Evolutionary conservation across 2,329 filamentous ascomycete species (phyloP).

Genomic region (Colletotrichum tofieldiae): DNA sequence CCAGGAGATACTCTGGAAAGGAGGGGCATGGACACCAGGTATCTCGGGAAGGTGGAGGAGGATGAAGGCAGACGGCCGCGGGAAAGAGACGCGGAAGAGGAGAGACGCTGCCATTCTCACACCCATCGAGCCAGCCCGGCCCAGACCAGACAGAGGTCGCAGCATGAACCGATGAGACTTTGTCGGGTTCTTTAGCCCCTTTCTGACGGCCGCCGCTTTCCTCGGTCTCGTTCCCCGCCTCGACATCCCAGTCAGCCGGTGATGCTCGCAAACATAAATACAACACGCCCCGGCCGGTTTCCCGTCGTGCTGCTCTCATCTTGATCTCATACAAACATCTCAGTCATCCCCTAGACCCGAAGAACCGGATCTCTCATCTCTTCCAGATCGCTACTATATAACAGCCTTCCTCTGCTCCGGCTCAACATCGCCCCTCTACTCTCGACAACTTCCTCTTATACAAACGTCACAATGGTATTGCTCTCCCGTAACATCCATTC

Average conservation of each 20-base stretch:
- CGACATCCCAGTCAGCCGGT: constrained; percentile 23
- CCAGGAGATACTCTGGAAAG: constrained; percentile 42
- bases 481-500: constrained; percentile 49
- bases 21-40: constrained; percentile 37
- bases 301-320: neutral
- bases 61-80: constrained; percentile 8
- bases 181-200: constrained; percentile 39
- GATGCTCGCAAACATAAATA: constrained; percentile 41
- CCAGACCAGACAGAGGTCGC: constrained; percentile 17
- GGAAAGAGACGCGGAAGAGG: constrained; percentile 10
- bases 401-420: constrained; percentile 22
- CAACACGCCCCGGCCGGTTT: constrained; percentile 25
- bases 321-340: constrained; percentile 32
- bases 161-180: constrained; percentile 11
- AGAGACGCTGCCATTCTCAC: constrained; percentile 6
- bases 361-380: constrained; percentile 10
- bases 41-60: constrained; percentile 43
- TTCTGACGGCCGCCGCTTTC: constrained; percentile 20
- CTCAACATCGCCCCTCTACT: neutral
- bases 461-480: constrained; percentile 51
- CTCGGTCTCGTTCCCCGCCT: constrained; percentile 30
- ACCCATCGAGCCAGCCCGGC: constrained; percentile 16
- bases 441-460: constrained; percentile 18
- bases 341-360: constrained; percentile 20
- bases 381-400: constrained; percentile 13